Conservation (phyloP, 129 eudicot species). For the Smallanthus sonchifolius region DNA sequence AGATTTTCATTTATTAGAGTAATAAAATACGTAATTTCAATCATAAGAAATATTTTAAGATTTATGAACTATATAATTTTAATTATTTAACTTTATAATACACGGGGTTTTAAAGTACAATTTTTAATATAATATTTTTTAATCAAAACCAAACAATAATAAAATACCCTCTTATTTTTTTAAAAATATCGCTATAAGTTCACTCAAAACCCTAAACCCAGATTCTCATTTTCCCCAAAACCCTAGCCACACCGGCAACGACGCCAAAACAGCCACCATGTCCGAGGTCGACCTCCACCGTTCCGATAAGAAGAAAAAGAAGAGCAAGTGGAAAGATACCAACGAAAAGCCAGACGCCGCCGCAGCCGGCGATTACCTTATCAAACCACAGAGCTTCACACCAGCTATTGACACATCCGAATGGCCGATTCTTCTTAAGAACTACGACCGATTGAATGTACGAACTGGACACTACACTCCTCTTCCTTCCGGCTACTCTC, state of each 20-base stretch:
- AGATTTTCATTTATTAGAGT: too few species aligned
- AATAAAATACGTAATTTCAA: too few species aligned
- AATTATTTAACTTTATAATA: too few species aligned
- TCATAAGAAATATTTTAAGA: too few species aligned
- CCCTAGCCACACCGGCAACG: constrained; percentile 30
- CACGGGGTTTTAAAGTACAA: too few species aligned
- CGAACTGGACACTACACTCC: constrained; percentile 96
- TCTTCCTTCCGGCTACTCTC: constrained; percentile 86
- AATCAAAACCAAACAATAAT: too few species aligned
- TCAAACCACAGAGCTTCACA: constrained; percentile 71
- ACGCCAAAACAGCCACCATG: constrained; percentile 36
- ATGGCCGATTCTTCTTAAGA: constrained; percentile 85
- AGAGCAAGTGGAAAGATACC: constrained; percentile 32
- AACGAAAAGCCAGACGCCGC: constrained; percentile 7
- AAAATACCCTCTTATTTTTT: too few species aligned
- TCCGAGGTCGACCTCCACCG: constrained; percentile 46
- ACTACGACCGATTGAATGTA: constrained; percentile 74
- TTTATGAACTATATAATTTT: too few species aligned
- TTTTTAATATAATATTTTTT: too few species aligned
- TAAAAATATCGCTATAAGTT: neutral
- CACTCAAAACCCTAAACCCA: constrained; percentile 39
- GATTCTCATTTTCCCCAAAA: constrained; percentile 8
- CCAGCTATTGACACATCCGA: constrained; percentile 65
- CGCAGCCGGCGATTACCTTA: constrained; percentile 41
- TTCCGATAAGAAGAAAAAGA: constrained; percentile 71